Evolutionary conservation across 2,329 filamentous ascomycete genomes (phyloP).

Genomic region (Apiospora pterosperma): DNA sequence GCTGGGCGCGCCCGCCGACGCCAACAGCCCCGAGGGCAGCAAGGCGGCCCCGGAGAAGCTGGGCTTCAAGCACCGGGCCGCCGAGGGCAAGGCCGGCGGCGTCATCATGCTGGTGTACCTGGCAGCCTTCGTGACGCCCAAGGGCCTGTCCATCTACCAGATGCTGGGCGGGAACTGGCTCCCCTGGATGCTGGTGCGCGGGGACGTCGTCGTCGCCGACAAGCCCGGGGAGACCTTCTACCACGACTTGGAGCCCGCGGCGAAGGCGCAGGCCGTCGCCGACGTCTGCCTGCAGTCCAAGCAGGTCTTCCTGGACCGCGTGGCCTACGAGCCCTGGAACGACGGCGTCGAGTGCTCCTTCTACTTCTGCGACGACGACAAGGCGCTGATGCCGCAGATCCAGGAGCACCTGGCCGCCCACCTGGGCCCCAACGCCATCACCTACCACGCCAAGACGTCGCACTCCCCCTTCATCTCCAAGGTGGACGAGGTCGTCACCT

Average conservation of each 20-base stretch:
- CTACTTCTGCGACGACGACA: conserved; percentile 16
- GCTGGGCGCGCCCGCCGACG: conserved; percentile 21
- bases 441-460: conserved; percentile 11
- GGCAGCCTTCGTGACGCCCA: conserved; percentile 20
- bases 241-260: conserved; percentile 14
- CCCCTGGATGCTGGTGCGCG: conserved; percentile 19
- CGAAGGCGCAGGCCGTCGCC: conserved; percentile 10
- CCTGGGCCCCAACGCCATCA: conserved; percentile 11
- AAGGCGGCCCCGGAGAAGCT: conserved; percentile 15
- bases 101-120: conserved; percentile 28
- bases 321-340: conserved; percentile 19
- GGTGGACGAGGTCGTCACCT: conserved; percentile 10
- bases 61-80: conserved; percentile 25
- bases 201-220: conserved; percentile 11
- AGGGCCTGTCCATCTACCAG: conserved; percentile 15
- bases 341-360: conserved; percentile 15
- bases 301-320: conserved; percentile 13
- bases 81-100: conserved; percentile 29
- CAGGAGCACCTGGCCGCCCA: conserved; percentile 12
- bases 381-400: conserved; percentile 9
- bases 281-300: conserved; percentile 15
- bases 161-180: conserved; percentile 18
- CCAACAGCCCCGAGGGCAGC: background rate
- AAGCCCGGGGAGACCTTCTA: conserved; percentile 15
- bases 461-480: conserved; percentile 16